Evolutionary conservation across 2,329 filamentous ascomycete genomes (phyloP).

Genomic region (Pseudopithomyces chartarum): DNA sequence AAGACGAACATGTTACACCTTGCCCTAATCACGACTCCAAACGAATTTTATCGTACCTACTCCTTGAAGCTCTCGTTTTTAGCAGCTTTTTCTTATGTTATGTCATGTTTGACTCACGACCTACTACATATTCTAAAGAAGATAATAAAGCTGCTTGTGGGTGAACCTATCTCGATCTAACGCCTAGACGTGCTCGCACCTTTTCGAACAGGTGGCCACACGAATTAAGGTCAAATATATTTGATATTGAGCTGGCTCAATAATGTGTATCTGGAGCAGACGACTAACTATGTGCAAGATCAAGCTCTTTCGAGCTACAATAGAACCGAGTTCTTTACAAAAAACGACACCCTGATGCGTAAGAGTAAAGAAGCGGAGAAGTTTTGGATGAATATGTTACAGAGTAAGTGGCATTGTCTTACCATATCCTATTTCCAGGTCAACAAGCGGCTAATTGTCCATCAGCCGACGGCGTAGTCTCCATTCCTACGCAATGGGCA

Average conservation of each 20-base stretch:
- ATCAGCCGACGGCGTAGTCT: not conserved
- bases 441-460: not conserved
- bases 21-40: no score
- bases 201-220: no score
- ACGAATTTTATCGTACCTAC: not conserved
- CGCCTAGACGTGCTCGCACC: no score
- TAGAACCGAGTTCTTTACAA: not conserved
- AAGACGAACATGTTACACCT: no score
- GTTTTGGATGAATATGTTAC: not conserved
- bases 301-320: not conserved
- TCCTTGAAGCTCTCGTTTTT: not conserved
- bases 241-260: not conserved
- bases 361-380: not conserved
- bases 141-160: not conserved
- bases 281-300: not conserved
- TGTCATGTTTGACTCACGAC: not conserved
- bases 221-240: not conserved
- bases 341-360: not conserved
- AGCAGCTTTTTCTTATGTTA: not conserved
- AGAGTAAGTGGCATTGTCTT: not conserved
- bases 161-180: not conserved
- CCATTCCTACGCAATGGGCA: not conserved
- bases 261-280: not conserved
- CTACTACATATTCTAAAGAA: not conserved
- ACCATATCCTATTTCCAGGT: not conserved